These are phyloP conservation scores for Neospora caninum DNA, from an alignment of 169 alveolate species.

Conservation along the genomic window DNA sequence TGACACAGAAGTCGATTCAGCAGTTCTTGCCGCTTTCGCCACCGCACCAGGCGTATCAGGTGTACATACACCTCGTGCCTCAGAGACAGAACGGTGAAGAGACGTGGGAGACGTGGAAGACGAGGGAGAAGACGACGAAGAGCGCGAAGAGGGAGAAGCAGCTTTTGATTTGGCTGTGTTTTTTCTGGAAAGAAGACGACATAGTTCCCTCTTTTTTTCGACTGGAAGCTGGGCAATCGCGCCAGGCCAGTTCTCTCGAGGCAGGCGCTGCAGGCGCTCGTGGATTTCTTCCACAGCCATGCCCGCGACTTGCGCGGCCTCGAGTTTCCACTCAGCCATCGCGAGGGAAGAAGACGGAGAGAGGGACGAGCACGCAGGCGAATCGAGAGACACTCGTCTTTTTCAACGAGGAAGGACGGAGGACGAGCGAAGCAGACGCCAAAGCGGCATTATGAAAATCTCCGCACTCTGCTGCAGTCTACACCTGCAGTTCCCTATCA, in stretches of 20 bases:
- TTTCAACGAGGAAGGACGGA: no score
- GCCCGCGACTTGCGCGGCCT: background rate
- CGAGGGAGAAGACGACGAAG: background rate
- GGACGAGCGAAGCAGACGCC: no score
- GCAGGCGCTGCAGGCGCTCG: conserved; percentile 4
- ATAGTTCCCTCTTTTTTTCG: conserved; percentile 15
- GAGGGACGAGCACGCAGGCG: no score
- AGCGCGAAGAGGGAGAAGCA: background rate
- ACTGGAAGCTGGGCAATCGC: background rate
- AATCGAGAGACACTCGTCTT: no score
- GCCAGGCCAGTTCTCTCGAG: background rate
- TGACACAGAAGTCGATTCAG: no score
- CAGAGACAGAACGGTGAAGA: background rate
- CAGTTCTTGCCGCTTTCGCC: background rate
- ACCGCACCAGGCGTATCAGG: background rate
- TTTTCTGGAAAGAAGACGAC: background rate
- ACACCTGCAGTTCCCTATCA: no score
- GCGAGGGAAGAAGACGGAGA: no score
- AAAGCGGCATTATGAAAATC: no score
- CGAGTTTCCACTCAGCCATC: background rate
- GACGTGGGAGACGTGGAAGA: background rate
- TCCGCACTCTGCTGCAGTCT: no score
- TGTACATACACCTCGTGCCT: background rate
- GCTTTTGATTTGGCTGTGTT: background rate
- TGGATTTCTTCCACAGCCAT: background rate